These are phyloP conservation scores for Ustulina deusta DNA, from an alignment of 2,329 filamentous ascomycete species.

Conservation along the genomic window DNA sequence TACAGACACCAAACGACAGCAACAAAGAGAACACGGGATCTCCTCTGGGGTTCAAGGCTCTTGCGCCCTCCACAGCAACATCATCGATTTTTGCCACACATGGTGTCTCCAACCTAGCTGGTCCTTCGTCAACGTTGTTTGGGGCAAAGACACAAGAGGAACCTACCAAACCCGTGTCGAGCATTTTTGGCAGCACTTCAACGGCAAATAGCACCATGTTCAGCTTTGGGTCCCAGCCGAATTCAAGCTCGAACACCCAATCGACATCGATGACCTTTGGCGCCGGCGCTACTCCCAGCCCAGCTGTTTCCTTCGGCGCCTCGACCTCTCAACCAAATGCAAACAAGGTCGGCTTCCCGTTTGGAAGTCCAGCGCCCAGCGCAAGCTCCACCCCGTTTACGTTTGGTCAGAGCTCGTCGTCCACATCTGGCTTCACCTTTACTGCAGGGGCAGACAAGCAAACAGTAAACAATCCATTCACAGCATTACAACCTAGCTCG, in stretches of 20 bases:
- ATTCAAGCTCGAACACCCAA: slow-evolving; percentile 25
- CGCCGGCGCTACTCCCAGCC: slow-evolving; percentile 4
- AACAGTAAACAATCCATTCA: slow-evolving; percentile 53
- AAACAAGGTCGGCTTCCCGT: slow-evolving; percentile 39
- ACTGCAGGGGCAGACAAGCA: slow-evolving; percentile 51
- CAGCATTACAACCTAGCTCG: slow-evolving; percentile 36
- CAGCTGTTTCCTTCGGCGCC: slow-evolving; percentile 37
- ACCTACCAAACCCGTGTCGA: slow-evolving; percentile 34
- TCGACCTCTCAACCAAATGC: slow-evolving; percentile 32
- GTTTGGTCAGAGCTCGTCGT: slow-evolving; percentile 45
- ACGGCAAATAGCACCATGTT: slow-evolving; percentile 40
- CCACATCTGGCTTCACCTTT: slow-evolving; percentile 54
- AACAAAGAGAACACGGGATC: slow-evolving; percentile 26
- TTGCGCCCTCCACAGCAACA: slow-evolving; percentile 42
- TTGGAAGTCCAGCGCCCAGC: slow-evolving; percentile 31
- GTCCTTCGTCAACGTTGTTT: slow-evolving; percentile 42
- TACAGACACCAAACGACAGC: slow-evolving; percentile 6
- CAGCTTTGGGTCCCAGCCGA: slow-evolving; percentile 39
- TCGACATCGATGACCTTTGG: slow-evolving; percentile 31
- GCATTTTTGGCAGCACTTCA: slow-evolving; percentile 37
- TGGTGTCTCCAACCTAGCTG: slow-evolving; percentile 56
- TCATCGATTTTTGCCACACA: slow-evolving; percentile 56
- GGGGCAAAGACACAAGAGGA: slow-evolving; percentile 44
- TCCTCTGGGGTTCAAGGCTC: slow-evolving; percentile 43
- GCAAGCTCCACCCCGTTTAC: slow-evolving; percentile 40